A percentile compares a stretch with the other conserved stretches of the same genome.
phyloP scores from a whole-genome alignment of 768 basidiomycete genomes.

The Mycena leptocephala region DNA sequence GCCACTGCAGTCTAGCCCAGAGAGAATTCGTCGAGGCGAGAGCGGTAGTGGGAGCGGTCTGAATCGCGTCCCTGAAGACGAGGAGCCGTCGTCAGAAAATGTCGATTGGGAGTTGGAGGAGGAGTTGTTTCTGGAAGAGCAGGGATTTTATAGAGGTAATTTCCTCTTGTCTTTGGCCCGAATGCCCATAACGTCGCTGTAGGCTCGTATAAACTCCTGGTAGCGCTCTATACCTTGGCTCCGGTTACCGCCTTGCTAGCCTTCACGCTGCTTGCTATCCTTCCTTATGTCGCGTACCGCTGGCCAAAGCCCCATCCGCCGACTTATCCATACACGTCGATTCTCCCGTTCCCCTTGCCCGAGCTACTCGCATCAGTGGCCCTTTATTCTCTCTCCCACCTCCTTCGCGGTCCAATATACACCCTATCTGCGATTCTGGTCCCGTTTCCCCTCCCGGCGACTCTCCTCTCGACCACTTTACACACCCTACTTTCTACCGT shows the following conservation, averaged over 20 bases:
- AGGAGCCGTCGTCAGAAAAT: conserved; percentile 48
- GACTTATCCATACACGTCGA: conserved; percentile 59
- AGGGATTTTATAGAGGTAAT: conserved; percentile 67
- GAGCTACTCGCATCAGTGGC: conserved; percentile 75
- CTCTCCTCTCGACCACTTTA: conserved; percentile 56
- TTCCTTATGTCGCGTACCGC: conserved; percentile 69
- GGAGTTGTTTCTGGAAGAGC: conserved; percentile 63
- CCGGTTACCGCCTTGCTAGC: conserved; percentile 68
- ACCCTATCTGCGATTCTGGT: conserved; percentile 49
- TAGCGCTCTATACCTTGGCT: conserved; percentile 74
- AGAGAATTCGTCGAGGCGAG: conserved; percentile 47
- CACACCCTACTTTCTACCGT: conserved; percentile 68
- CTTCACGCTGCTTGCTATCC: conserved; percentile 65
- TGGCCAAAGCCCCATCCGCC: conserved; percentile 42
- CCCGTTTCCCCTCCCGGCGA: conserved; percentile 49
- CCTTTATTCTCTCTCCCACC: conserved; percentile 74
- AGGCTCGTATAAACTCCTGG: conserved; percentile 77
- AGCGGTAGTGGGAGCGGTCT: conserved; percentile 38
- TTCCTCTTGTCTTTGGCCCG: neutral
- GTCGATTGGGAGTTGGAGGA: conserved; percentile 51
- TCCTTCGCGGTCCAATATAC: conserved; percentile 67
- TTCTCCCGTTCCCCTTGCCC: conserved; percentile 76
- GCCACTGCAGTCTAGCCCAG: conserved; percentile 44
- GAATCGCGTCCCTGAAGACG: conserved; percentile 58
- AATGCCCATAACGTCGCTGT: neutral